Evolutionary conservation across 2,329 filamentous ascomycete genomes (phyloP), one percentile per base, ranked within the genome.

Genomic region (Cladophialophora chaetospira): DNA sequence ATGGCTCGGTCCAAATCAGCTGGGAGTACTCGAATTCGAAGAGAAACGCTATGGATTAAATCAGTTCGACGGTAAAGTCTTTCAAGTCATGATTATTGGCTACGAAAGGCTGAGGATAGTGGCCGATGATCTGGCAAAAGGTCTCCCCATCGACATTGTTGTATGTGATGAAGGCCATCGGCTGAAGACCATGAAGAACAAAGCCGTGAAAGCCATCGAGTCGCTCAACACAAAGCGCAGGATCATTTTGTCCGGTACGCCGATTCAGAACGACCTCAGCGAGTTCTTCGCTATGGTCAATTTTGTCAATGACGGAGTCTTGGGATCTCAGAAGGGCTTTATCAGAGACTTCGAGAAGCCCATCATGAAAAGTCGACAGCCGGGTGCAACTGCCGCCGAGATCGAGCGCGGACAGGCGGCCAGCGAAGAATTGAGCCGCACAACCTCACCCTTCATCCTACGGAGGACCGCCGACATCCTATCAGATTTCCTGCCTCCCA

Each of bases 11-110:
- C 86, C 83, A 61, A 86, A 89, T 64, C 77, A 85, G 19, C 80
- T 89, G 54, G 87, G 87, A 3, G 84, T 89, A 1, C 85, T 88
- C 63, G 81, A 88, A 10, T 81, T 80, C 17, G 79, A 82, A 58
- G 83, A 84, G 60, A 80, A 80, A 57, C 79, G 80, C 55, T 83
- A 78, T 57, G 79, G 82, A 43, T 72, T 89, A 25, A 84, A 82
- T 1, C 84, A 88, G 67, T 89, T 89, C 67, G 89, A 86, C 1
- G 86, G 86, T 26, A 85, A 79, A 66, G 79, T 80, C 21, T 89
- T 88, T 67, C 86, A 80, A 63, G 78, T 89, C 21, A 86, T 89
- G 84, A 86, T 89, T 62, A 83, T 89, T 55, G 87, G 87, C 1
- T 89, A 89, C 66, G 87, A 89, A 69, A 87, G 86, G 70, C 73